Evolutionary conservation across 1,139 yeast genomes (phyloP), one percentile per base, ranked within the genome.

Genomic region (Suhomyces taliae): DNA sequence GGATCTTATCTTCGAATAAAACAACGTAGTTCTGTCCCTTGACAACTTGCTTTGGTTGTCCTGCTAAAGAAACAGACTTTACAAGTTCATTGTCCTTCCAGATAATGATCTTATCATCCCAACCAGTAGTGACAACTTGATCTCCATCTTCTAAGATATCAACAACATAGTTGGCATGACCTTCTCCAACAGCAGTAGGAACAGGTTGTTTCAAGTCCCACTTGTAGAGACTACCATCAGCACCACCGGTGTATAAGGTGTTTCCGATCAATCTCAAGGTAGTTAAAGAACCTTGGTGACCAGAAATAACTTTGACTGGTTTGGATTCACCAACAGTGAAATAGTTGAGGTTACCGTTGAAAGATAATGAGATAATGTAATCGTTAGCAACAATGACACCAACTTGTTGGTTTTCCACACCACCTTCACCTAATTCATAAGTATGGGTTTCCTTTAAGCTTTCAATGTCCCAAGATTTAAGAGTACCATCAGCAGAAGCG

Each of bases 251-350:
- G 53, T 67, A 69, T 19, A 84, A 53, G 1, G 56, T 54, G 0
- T 60, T 57, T 3, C 58, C 64, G 1, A 65, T 60, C 10, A 58
- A 54, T 4, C 60, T 58, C 6, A 72, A 59, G 1, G 79, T 64
- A 1, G 97, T 88, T 47, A 93, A 78, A 15, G 90, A 78, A 56
- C 83, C 82, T 64, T 90, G 97, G 60, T 93, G 98, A 15, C 98
- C 97, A 45, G 70, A 62, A 15, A 90, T 65, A 0, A 74, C 68
- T 47, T 67, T 67, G 1, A 71, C 67, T 1, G 86, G 81, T 2
- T 61, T 53, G 4, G 70, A 55, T 12, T 64, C 69, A 34, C 63
- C 67, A 26, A 61, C 51, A n/a, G 64, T 58, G 59, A 86, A 83
- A 57, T 78, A 79, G 64, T 83, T 82, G 57, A 93, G 68, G 52